Conservation (phyloP, 169 alveolate species). For the Plasmodium sp. region DNA sequence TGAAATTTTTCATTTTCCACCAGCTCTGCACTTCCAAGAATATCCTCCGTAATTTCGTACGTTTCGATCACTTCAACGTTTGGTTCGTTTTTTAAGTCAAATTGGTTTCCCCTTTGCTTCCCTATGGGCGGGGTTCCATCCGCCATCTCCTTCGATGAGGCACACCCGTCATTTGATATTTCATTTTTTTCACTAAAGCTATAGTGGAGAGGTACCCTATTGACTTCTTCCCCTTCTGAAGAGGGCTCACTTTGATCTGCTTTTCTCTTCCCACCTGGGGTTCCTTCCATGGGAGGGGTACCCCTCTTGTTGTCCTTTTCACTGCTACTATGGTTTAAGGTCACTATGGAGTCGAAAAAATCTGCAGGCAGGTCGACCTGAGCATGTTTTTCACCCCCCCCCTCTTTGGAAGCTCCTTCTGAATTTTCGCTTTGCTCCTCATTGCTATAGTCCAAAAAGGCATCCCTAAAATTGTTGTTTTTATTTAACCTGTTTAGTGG, state of each 20-base stretch:
- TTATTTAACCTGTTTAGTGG: constrained; percentile 44
- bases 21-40: not conserved
- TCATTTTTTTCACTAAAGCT: not conserved
- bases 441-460: constrained; percentile 31
- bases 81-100: not conserved
- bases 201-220: not conserved
- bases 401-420: not conserved
- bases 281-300: not conserved
- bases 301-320: not conserved
- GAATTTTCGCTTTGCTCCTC: constrained; percentile 3
- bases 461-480: constrained; percentile 30
- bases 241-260: not conserved
- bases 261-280: not conserved
- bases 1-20: constrained; percentile 13
- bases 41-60: constrained; percentile 43
- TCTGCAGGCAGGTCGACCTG: constrained; percentile 21
- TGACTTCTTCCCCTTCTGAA: not conserved
- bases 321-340: not conserved
- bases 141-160: not conserved
- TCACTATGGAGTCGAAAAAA: not conserved
- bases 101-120: not conserved
- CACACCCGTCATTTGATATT: not conserved
- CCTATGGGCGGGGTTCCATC: not conserved
- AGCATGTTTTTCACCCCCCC: not conserved
- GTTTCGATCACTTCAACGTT: constrained; percentile 44